phyloP scores from a whole-genome alignment of 73 alveolate species.

The Paramecium biaurelia region DNA sequence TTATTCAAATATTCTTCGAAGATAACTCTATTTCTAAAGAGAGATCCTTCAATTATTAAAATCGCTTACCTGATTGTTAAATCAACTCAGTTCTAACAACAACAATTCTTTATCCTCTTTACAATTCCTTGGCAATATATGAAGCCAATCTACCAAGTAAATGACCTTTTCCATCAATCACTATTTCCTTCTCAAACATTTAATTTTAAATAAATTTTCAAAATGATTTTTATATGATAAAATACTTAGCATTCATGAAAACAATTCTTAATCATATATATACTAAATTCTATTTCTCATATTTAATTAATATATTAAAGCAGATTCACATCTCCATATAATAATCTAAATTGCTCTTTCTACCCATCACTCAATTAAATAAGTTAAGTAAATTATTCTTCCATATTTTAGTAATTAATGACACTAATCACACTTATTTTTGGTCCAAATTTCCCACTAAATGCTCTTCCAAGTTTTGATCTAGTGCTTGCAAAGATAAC shows the following conservation, averaged over 20 bases:
- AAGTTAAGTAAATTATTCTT: conserved; percentile 33
- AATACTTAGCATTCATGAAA: not conserved
- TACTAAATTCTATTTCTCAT: not conserved
- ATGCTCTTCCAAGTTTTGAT: conserved; percentile 60
- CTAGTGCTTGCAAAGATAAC: conserved; percentile 47
- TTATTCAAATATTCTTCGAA: conserved; percentile 89
- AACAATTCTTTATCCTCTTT: conserved; percentile 92
- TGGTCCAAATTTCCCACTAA: conserved; percentile 64
- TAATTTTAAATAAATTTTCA: conserved; percentile 22
- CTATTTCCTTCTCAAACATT: conserved; percentile 94
- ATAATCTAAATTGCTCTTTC: not conserved
- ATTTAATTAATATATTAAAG: not conserved
- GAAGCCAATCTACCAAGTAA: conserved; percentile 98
- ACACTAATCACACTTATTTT: conserved; percentile 61
- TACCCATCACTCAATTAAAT: not conserved
- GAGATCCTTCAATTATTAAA: conserved; percentile 39
- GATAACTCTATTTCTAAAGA: conserved; percentile 64
- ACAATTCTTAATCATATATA: not conserved
- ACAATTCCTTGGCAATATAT: conserved; percentile 94
- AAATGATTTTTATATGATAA: not conserved
- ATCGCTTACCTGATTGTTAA: conserved; percentile 69
- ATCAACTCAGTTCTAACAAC: conserved; percentile 92
- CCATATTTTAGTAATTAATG: conserved; percentile 46
- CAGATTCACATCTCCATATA: not conserved
- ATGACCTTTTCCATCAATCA: conserved; percentile 99